Conservation (phyloP, 1,139 yeast species). For the Zygotorulaspora mrakii region DNA sequence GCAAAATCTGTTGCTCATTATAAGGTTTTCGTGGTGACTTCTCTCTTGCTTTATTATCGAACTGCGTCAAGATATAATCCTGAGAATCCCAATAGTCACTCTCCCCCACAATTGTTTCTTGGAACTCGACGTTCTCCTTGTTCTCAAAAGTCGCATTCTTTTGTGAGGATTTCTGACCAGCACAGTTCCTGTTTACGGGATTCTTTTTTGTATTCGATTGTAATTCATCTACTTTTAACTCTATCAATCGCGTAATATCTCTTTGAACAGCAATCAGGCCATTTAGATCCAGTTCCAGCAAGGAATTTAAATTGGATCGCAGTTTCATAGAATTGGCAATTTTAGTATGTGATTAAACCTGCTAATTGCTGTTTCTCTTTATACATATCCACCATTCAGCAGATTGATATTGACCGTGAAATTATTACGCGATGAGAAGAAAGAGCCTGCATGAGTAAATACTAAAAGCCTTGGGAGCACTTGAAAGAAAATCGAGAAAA, state of each 20-base stretch:
- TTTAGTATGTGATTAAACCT: no score
- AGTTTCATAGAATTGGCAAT: conserved; percentile 10
- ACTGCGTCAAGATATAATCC: conserved; percentile 28
- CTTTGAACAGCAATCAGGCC: conserved; percentile 24
- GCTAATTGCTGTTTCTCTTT: no score
- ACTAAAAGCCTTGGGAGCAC: not conserved
- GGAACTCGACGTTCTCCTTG: not conserved
- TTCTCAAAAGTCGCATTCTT: not conserved
- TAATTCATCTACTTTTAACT: conserved; percentile 12
- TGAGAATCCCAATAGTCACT: conserved; percentile 20
- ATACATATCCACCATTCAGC: no score
- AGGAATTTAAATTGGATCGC: conserved; percentile 12
- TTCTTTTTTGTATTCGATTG: conserved; percentile 2
- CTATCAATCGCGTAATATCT: conserved; percentile 21
- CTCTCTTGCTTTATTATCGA: conserved; percentile 15
- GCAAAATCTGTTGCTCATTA: no score
- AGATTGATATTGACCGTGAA: not conserved
- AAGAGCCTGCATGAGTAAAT: no score
- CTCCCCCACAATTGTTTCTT: not conserved
- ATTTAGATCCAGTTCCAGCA: conserved; percentile 19
- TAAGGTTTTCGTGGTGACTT: no score
- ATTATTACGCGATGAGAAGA: conserved; percentile 8
- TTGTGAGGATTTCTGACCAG: not conserved
- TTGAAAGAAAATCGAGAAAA: no score
- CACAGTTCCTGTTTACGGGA: not conserved